Percentiles rank a stretch among this genome's conserved stretches.
Evolutionary conservation across 176 grass and related monocot species (phyloP).

Genomic region (Oryza brachyantha): DNA sequence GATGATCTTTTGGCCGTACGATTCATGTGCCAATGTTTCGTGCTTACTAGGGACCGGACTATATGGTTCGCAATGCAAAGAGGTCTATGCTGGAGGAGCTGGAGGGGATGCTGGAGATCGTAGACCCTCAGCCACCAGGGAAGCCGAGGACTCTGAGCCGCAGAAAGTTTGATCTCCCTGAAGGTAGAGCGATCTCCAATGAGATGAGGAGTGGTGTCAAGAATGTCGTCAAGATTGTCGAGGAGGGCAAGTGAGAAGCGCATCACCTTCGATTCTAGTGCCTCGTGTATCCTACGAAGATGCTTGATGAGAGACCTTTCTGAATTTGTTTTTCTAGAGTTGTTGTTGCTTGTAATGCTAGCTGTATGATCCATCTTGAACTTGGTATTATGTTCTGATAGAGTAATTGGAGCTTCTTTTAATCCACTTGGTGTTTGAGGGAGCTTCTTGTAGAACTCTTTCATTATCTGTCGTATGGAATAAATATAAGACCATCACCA

Average conservation of each 20-base stretch:
- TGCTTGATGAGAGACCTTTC: neutral
- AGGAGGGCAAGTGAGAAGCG: constrained; percentile 50
- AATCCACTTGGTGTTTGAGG: neutral
- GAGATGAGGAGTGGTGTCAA: constrained; percentile 49
- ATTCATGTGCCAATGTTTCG: neutral
- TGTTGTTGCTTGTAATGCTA: constrained; percentile 4
- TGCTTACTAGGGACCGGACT: constrained; percentile 64
- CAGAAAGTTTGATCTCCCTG: constrained; percentile 77
- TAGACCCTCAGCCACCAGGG: constrained; percentile 70
- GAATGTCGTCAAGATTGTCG: constrained; percentile 41
- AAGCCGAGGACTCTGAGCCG: constrained; percentile 48
- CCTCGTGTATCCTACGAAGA: neutral
- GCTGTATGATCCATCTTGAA: neutral
- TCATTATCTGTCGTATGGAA: neutral
- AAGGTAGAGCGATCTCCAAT: constrained; percentile 36
- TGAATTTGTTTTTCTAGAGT: neutral
- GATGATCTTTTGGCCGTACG: neutral
- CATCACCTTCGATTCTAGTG: neutral
- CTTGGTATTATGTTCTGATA: neutral
- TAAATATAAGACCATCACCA: neutral
- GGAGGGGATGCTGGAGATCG: constrained; percentile 74
- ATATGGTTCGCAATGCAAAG: constrained; percentile 76
- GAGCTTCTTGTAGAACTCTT: neutral
- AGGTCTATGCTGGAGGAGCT: constrained; percentile 89
- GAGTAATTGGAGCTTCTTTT: neutral